Evolutionary conservation across 1,139 yeast genomes (phyloP).

Genomic region (Williopsis jadinii): DNA sequence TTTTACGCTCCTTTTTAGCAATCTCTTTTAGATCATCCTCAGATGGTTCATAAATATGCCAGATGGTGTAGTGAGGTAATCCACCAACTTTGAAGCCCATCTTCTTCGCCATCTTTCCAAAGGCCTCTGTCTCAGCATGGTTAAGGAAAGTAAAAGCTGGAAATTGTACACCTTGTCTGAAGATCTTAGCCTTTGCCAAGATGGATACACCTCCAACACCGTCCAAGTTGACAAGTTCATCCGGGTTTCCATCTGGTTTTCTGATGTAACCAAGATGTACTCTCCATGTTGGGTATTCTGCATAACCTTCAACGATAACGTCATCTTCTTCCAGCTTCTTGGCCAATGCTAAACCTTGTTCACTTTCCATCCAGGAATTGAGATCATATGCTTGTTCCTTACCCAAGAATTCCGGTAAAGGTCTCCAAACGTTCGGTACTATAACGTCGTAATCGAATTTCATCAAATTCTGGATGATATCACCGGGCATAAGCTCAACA

Average conservation of each 20-base stretch:
- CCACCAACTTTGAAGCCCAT: slow-evolving; percentile 85
- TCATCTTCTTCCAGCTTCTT: slow-evolving; percentile 66
- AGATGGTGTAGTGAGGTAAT: slow-evolving; percentile 79
- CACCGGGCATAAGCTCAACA: slow-evolving; percentile 75
- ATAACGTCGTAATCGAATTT: slow-evolving; percentile 67
- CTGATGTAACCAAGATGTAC: slow-evolving; percentile 74
- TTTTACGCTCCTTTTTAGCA: slow-evolving; percentile 63
- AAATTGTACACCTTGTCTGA: slow-evolving; percentile 76
- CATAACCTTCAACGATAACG: slow-evolving; percentile 87
- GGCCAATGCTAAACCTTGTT: slow-evolving; percentile 63
- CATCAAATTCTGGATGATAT: slow-evolving; percentile 76
- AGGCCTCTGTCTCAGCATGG: slow-evolving; percentile 91
- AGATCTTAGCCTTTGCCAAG: slow-evolving; percentile 73
- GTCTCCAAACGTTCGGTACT: slow-evolving; percentile 91
- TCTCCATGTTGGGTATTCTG: slow-evolving; percentile 86
- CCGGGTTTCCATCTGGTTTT: slow-evolving; percentile 53
- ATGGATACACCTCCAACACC: slow-evolving; percentile 92
- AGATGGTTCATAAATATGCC: slow-evolving; percentile 88
- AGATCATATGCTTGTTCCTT: slow-evolving; percentile 81
- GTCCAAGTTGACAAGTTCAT: slow-evolving; percentile 67
- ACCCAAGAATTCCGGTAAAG: slow-evolving; percentile 68
- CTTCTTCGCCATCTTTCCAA: slow-evolving; percentile 76
- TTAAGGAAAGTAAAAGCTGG: slow-evolving; percentile 85
- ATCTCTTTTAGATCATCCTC: slow-evolving; percentile 81
- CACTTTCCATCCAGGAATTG: slow-evolving; percentile 85